Base-by-base conservation (phyloP, 371 early-diverging fungal genomes). In the Lichtheimia hyalospora region DNA sequence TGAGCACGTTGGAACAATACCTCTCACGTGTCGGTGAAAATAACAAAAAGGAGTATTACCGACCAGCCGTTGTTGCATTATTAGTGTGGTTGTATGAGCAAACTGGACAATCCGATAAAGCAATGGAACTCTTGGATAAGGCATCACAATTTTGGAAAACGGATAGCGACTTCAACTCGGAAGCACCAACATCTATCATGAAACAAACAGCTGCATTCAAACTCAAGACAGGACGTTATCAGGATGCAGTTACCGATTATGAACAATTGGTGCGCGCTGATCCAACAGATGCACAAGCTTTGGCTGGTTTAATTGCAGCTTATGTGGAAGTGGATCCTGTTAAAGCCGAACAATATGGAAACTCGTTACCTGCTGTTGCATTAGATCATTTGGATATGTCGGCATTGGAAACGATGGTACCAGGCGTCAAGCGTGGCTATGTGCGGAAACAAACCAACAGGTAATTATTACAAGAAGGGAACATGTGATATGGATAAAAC, bases 121-220 rank as follows among this genome's bases (percentile, higher is more conserved):
- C 89, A 0, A 81, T 87, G 52, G 71, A 77, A 49, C 64, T 74
- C 3, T 63, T 90, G 66, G 83, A 85, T 43, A 64, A 83, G 15
- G 87, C 88, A 1, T 79, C 84, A 12, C 61, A 62, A 7, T 68
- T 81, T 10, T 89, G 89, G 89, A 81, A 84, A 58, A 68, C 48
- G 5, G 73, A 68, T n/a, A 25, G 23, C 34, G 57, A 60, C 2
- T 65, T 61, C 34, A 44, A 48, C 2, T 58, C 63, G 8, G 60
- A 44, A 51, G 63, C 72, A 49, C 64, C 82, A 21, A 57, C 74
- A 12, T 71, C 84, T 0, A 82, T 86, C 20, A 62, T 88, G 63
- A 82, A 84, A 51, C 88, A 89, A 59, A 84, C 89, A 2, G 90
- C 90, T 1, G 78, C 82, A 8, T 88, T 88, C 79, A 90, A 90